Percentiles rank a stretch among this genome's conserved stretches.
phyloP scores from a whole-genome alignment of 495 filamentous ascomycete genomes.

The Tetracladium marchalianum region DNA sequence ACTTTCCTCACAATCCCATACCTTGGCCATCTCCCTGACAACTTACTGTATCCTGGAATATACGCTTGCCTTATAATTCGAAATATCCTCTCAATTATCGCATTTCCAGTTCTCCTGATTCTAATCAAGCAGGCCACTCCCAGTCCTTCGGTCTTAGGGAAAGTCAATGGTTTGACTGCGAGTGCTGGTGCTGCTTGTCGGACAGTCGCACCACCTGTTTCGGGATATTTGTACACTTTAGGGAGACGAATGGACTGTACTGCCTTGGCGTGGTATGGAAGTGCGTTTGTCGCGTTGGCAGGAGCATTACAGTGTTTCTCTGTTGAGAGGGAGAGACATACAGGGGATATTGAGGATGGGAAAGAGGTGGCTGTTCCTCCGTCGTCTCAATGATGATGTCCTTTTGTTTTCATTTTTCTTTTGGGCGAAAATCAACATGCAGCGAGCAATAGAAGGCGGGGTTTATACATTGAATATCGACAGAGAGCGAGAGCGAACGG shows the following conservation, averaged over 20 bases:
- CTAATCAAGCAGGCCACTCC: constrained; percentile 77
- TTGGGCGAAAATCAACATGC: too few relatives aligned
- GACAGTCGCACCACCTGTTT: constrained; percentile 78
- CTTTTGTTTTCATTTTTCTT: too few relatives aligned
- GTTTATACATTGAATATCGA: too few relatives aligned
- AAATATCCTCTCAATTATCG: constrained; percentile 71
- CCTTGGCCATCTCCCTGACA: constrained; percentile 66
- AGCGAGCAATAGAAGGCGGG: too few relatives aligned
- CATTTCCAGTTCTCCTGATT: constrained; percentile 78
- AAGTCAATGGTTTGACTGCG: constrained; percentile 82
- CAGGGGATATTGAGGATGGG: background rate
- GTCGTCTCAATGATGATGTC: too few relatives aligned
- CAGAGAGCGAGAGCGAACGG: too few relatives aligned
- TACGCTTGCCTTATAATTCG: constrained; percentile 73
- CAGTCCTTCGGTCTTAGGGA: constrained; percentile 66
- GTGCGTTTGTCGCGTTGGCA: constrained; percentile 59
- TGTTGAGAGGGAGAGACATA: constrained; percentile 9
- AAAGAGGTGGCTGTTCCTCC: background rate
- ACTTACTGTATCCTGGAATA: constrained; percentile 54
- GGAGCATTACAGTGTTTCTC: constrained; percentile 42
- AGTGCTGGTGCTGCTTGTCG: constrained; percentile 80
- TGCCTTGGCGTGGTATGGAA: constrained; percentile 85
- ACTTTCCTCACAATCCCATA: constrained; percentile 84
- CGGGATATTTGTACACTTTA: constrained; percentile 71
- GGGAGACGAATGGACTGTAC: constrained; percentile 72